A percentile compares a stretch with the other conserved stretches of the same genome.
Conservation (phyloP, 805 yeast species). For the Spathaspora passalidarum region DNA sequence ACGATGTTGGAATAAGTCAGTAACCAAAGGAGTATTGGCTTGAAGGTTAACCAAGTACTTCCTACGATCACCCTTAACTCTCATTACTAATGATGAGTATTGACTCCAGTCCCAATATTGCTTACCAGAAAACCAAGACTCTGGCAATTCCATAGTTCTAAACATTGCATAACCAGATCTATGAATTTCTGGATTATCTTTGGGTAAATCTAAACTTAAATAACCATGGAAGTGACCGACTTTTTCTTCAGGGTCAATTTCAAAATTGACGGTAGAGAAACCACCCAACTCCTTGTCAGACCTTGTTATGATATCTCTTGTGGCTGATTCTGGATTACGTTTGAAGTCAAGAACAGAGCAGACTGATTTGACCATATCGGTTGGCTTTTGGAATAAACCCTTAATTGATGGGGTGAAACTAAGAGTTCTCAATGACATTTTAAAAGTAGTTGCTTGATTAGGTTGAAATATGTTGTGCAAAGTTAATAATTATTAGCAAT, state of each 20-base stretch:
- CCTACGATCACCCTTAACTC: constrained; percentile 72
- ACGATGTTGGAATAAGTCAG: constrained; percentile 82
- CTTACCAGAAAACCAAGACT: constrained; percentile 47
- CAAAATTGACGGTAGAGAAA: constrained; percentile 60
- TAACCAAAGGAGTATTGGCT: constrained; percentile 71
- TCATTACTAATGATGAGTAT: constrained; percentile 58
- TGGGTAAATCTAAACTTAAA: constrained; percentile 65
- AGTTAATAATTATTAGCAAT: background rate
- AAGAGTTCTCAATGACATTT: constrained; percentile 41
- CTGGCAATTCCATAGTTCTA: constrained; percentile 65
- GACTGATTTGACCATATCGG: constrained; percentile 24
- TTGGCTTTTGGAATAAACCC: constrained; percentile 32
- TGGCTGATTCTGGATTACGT: constrained; percentile 43
- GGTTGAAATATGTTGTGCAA: background rate
- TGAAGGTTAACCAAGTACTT: constrained; percentile 79
- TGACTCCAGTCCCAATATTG: constrained; percentile 68
- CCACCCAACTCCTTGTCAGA: constrained; percentile 80
- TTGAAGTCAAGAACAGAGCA: constrained; percentile 57
- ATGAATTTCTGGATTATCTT: constrained; percentile 59
- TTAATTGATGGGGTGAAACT: constrained; percentile 36
- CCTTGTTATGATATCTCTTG: constrained; percentile 53
- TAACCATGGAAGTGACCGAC: constrained; percentile 50
- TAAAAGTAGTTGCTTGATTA: background rate
- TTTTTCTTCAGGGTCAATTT: constrained; percentile 29
- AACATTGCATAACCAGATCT: constrained; percentile 82